Evolutionary conservation across 176 grass and related monocot species (phyloP), one percentile per base, ranked within the genome.

Genomic region (Poa annua): DNA sequence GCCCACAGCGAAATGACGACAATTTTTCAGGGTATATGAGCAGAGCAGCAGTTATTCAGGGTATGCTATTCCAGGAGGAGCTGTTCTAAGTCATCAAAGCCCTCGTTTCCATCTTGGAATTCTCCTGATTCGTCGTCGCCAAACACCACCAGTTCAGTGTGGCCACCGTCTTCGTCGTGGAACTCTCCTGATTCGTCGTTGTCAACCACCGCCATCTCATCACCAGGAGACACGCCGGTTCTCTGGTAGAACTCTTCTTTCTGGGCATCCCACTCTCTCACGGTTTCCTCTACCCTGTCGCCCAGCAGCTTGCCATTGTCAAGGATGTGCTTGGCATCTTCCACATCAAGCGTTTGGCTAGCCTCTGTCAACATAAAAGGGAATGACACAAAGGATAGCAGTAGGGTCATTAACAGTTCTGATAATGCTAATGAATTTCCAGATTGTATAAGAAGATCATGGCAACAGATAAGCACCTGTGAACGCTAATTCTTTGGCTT

Each of bases 161-260:
- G 76, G 64, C 12, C 26, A 33, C 8, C 42, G 21, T 72, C 26
- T 26, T 49, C 70, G 8, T 73, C 44, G 45, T 14, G 24, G 3
- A 71, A 56, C 20, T 25, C 83, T 64, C 42, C 83, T 63, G 78
- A 35, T 81, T 85, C 83, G 3, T 85, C 53, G 5, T 71, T 44
- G 24, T 47, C 78, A n/a, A 73, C 48, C 33, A 56, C 41, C 0
- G 44, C 33, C 21, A 84, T 54, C 48, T 90, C 81, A 63, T 90
- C 51, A 7, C 21, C 64, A 32, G 11, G 76, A 35, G 56, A 59
- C 64, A 95, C 85, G 65, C 96, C 92, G 33, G 91, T 95, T 76
- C 85, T 90, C 71, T 90, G 74, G 51, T 88, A 95, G 47, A 90
- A 98, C 52, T 73, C 72, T 71, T 89, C 91, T 80, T 95, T 95